Conservation (phyloP, 805 yeast genomes). For the fission yeast (Schizosaccharomyces pombe) region DNA sequence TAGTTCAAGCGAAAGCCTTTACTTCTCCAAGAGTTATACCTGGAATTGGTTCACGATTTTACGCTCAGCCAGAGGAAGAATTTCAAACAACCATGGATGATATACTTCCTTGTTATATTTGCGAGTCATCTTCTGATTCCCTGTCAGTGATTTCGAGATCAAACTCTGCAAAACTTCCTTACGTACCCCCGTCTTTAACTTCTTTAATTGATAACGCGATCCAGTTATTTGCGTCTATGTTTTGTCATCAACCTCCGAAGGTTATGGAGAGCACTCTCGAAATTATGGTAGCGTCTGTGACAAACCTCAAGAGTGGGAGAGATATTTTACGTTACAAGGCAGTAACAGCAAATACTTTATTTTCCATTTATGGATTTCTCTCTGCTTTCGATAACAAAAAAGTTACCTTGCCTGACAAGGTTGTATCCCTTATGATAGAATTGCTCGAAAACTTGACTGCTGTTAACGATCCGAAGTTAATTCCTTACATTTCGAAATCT, state of each 20-base stretch:
- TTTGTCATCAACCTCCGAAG: slow-evolving; percentile 48
- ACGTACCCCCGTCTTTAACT: slow-evolving; percentile 12
- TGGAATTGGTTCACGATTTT: background rate
- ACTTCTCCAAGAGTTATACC: background rate
- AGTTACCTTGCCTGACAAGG: background rate
- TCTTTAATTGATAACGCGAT: slow-evolving; percentile 54
- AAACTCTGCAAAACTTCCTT: background rate
- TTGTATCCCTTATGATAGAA: background rate
- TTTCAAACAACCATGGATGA: background rate
- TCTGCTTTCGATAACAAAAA: slow-evolving; percentile 7
- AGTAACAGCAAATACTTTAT: slow-evolving; percentile 33
- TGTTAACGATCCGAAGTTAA: background rate
- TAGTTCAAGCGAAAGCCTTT: too few species aligned
- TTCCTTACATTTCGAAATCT: background rate
- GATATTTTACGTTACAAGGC: slow-evolving; percentile 23
- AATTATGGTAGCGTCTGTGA: slow-evolving; percentile 35
- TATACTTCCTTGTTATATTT: background rate
- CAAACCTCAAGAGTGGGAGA: slow-evolving; percentile 18
- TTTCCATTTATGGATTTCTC: slow-evolving; percentile 36
- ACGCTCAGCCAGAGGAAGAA: background rate
- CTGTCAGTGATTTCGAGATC: background rate
- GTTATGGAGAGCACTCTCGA: slow-evolving; percentile 79
- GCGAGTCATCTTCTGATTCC: background rate
- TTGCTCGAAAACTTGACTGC: background rate
- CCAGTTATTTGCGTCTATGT: slow-evolving; percentile 45